Percentiles rank a stretch among this genome's conserved stretches.
Evolutionary conservation across 352 stramenopile genomes (phyloP).

Genomic region (Elongisporangium prolatum): DNA sequence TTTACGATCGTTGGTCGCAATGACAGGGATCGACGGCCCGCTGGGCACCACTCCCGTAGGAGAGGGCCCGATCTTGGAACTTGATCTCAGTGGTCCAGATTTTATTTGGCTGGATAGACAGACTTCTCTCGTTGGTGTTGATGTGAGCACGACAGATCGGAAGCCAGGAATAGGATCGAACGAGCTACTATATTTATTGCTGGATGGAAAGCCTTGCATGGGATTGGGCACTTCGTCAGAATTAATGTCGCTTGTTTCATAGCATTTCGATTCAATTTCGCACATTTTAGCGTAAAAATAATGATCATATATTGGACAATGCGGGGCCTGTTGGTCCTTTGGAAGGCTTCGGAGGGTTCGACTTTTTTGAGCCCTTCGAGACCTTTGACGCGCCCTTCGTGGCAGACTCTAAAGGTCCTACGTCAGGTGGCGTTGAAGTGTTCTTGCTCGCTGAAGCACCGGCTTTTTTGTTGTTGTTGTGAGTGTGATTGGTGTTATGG

Average conservation of each 20-base stretch:
- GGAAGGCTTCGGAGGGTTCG: neutral
- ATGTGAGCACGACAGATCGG: too few species aligned
- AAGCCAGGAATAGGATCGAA: too few species aligned
- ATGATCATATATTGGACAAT: neutral
- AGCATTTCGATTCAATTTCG: too few species aligned
- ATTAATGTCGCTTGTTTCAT: too few species aligned
- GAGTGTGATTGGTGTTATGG: neutral
- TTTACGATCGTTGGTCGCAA: neutral
- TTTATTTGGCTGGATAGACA: too few species aligned
- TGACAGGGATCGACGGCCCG: neutral
- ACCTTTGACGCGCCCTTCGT: neutral
- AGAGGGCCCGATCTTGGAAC: neutral
- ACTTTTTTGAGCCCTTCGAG: neutral
- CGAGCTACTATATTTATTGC: too few species aligned
- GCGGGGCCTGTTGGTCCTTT: neutral
- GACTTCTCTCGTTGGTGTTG: too few species aligned
- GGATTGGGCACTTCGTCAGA: too few species aligned
- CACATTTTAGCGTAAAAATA: too few species aligned
- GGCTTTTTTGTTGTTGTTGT: neutral
- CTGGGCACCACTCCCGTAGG: neutral
- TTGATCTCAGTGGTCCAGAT: neutral
- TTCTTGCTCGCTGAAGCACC: neutral
- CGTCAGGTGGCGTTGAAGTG: neutral
- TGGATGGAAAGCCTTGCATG: too few species aligned
- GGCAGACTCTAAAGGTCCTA: neutral